phyloP scores from a whole-genome alignment of 2,329 filamentous ascomycete genomes.

The Penicillium sp. region DNA sequence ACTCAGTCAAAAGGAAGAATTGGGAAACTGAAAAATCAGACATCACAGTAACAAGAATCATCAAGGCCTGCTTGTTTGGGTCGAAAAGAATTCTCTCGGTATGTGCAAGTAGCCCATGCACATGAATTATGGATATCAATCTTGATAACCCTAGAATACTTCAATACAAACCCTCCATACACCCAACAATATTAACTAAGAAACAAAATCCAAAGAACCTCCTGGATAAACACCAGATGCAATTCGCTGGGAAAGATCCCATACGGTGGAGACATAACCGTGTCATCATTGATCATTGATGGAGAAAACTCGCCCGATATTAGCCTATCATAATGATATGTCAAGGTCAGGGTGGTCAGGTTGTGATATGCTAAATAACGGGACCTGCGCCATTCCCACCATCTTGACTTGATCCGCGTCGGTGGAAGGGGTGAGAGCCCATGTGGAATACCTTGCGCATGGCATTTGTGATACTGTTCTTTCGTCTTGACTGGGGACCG shows the following conservation, averaged over 20 bases:
- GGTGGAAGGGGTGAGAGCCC: constrained; percentile 39
- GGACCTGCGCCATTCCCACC: constrained; percentile 1
- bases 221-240: constrained; percentile 11
- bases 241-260: neutral
- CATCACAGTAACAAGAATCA: neutral
- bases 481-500: constrained; percentile 23
- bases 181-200: constrained; percentile 7
- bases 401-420: constrained; percentile 24
- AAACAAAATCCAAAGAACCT: neutral
- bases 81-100: neutral
- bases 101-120: constrained; percentile 6
- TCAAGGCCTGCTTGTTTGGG: constrained; percentile 12
- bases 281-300: neutral
- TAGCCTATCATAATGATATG: neutral
- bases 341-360: neutral
- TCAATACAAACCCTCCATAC: neutral
- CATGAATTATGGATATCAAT: constrained; percentile 1
- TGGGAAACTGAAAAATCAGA: neutral
- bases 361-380: neutral
- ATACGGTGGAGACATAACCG: neutral
- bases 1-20: neutral
- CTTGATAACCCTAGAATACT: neutral
- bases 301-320: neutral
- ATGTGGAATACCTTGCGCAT: constrained; percentile 44
- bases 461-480: constrained; percentile 39